Conservation (phyloP, 352 stramenopile genomes). For the Phytophthora megakarya region DNA sequence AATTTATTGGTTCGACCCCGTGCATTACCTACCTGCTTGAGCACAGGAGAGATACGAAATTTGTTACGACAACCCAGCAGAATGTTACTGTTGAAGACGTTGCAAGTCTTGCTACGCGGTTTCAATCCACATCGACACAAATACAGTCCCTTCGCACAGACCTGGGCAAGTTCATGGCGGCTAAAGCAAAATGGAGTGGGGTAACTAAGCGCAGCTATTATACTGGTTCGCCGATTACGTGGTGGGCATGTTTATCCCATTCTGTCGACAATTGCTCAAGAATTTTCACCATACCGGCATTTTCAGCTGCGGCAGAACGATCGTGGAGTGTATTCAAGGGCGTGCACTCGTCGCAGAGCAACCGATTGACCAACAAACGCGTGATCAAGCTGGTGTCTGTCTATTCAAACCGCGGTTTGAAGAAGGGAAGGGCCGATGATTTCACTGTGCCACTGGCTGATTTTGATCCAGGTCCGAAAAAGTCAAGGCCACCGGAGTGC, state of each 20-base stretch:
- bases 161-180: slow-evolving; percentile 3
- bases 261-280: slow-evolving; percentile 1
- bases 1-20: slow-evolving; percentile 5
- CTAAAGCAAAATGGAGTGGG: background rate
- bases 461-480: no score
- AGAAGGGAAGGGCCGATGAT: no score
- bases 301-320: slow-evolving; percentile 1
- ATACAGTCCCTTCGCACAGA: slow-evolving; percentile 4
- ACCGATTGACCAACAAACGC: slow-evolving; percentile 1
- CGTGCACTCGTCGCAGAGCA: background rate
- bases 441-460: no score
- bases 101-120: background rate
- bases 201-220: background rate
- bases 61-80: slow-evolving; percentile 5
- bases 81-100: background rate
- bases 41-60: background rate
- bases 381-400: slow-evolving; percentile 2
- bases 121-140: slow-evolving; percentile 3
- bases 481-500: no score
- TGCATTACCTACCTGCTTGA: slow-evolving; percentile 6
- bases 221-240: background rate
- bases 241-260: slow-evolving; percentile 13
- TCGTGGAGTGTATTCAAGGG: slow-evolving; percentile 20
- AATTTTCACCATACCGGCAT: background rate
- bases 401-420: background rate